These are phyloP conservation scores for Tolypocladium pustulatum DNA, from an alignment of 2,329 filamentous ascomycete species.

Conservation along the genomic window DNA sequence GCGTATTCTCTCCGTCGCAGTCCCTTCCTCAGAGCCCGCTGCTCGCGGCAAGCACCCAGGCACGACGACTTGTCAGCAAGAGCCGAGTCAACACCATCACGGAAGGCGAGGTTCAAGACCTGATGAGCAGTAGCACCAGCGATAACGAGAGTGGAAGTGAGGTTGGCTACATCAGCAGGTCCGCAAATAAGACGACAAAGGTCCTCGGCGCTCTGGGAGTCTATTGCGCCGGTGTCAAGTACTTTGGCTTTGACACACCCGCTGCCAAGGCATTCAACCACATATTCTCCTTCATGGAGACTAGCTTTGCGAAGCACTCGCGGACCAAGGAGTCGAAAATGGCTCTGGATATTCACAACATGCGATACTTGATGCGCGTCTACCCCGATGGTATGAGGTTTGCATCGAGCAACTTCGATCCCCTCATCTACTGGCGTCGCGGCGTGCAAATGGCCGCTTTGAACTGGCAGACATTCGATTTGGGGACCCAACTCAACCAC, in stretches of 20 bases:
- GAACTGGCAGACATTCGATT: slow-evolving; percentile 97
- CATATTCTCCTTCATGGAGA: slow-evolving; percentile 90
- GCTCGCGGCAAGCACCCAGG: slow-evolving; percentile 39
- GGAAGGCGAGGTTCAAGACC: slow-evolving; percentile 44
- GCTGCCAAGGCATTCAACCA: slow-evolving; percentile 87
- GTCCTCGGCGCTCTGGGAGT: slow-evolving; percentile 79
- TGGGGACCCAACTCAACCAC: slow-evolving; percentile 91
- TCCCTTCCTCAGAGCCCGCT: slow-evolving; percentile 45
- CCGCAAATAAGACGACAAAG: slow-evolving; percentile 76
- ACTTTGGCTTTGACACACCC: slow-evolving; percentile 64
- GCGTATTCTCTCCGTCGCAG: slow-evolving; percentile 34
- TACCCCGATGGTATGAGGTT: slow-evolving; percentile 80
- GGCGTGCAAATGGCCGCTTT: slow-evolving; percentile 96
- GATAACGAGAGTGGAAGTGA: slow-evolving; percentile 66
- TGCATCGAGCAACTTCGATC: slow-evolving; percentile 88
- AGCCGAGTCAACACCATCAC: slow-evolving; percentile 47
- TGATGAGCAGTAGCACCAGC: slow-evolving; percentile 55
- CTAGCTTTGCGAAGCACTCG: slow-evolving; percentile 72
- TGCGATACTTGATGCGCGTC: slow-evolving; percentile 82
- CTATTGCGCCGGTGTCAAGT: slow-evolving; percentile 65
- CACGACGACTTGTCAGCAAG: slow-evolving; percentile 36
- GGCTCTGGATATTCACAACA: slow-evolving; percentile 79
- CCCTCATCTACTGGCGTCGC: slow-evolving; percentile 83
- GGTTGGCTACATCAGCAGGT: slow-evolving; percentile 43
- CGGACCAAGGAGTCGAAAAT: slow-evolving; percentile 66